phyloP scores from a whole-genome alignment of 176 grass and related monocot genomes.

The Eremochloa ophiuroides region DNA sequence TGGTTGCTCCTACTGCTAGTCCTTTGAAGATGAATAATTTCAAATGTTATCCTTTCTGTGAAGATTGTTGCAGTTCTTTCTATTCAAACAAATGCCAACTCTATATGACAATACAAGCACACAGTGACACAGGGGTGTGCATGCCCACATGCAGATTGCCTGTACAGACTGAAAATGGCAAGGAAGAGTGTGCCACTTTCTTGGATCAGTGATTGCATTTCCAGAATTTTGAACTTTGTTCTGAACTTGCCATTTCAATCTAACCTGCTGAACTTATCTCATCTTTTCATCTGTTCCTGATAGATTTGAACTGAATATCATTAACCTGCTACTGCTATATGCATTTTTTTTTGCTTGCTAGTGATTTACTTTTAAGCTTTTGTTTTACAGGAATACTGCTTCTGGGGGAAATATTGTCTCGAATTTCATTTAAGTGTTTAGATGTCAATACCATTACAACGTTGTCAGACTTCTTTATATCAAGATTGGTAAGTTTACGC shows the following conservation, averaged over 20 bases:
- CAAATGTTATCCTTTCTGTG: not conserved
- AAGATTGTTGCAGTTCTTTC: not conserved
- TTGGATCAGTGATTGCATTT: not conserved
- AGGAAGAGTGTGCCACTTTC: not conserved
- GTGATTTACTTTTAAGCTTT: slow-evolving; percentile 16
- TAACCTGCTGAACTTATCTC: slow-evolving; percentile 1
- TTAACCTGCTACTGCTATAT: not conserved
- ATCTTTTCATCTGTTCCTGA: not conserved
- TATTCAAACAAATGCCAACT: not conserved
- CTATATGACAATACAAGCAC: not conserved
- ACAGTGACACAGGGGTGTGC: not conserved
- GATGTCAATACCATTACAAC: slow-evolving; percentile 55
- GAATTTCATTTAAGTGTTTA: slow-evolving; percentile 57
- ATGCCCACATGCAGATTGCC: not conserved
- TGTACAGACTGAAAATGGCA: not conserved
- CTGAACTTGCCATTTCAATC: not conserved
- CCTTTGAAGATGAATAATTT: not conserved
- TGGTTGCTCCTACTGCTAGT: not conserved
- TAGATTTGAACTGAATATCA: slow-evolving; percentile 11
- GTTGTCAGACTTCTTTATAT: slow-evolving; percentile 86
- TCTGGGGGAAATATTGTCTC: slow-evolving; percentile 63
- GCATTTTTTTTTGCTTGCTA: not conserved
- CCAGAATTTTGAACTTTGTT: not conserved
- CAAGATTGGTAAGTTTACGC: slow-evolving; percentile 80
- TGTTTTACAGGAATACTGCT: slow-evolving; percentile 59